Conservation (phyloP, 1,284 basidiomycete genomes). For the Phellopilus nigrolimitatus region DNA sequence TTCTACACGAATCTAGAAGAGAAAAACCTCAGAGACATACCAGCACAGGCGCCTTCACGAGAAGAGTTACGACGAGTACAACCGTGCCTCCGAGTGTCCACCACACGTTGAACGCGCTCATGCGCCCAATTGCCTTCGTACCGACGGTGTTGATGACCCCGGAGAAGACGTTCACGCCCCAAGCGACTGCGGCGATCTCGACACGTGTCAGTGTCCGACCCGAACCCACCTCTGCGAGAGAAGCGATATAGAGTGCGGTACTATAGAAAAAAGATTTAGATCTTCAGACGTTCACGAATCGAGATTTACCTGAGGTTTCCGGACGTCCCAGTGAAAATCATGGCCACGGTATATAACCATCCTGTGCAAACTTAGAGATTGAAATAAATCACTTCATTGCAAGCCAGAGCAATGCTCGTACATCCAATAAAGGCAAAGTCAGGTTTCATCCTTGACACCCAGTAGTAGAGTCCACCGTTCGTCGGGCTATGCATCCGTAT, state of each 20-base stretch:
- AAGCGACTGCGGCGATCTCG: slow-evolving; percentile 51
- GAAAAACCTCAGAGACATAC: slow-evolving; percentile 27
- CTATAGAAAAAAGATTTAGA: no score
- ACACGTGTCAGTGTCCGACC: slow-evolving; percentile 42
- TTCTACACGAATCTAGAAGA: not conserved
- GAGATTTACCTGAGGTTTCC: slow-evolving; percentile 47
- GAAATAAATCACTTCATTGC: slow-evolving; percentile 6
- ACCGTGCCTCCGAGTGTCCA: slow-evolving; percentile 60
- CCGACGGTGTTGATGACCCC: slow-evolving; percentile 52
- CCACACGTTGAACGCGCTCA: slow-evolving; percentile 56
- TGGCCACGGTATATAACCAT: slow-evolving; percentile 57
- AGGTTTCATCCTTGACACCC: slow-evolving; percentile 62
- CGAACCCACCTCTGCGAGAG: slow-evolving; percentile 46
- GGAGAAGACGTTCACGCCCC: slow-evolving; percentile 52
- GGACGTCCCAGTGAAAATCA: slow-evolving; percentile 58
- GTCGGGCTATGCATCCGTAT: slow-evolving; percentile 38
- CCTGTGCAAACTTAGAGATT: slow-evolving; percentile 44
- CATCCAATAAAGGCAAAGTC: slow-evolving; percentile 51
- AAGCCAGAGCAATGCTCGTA: slow-evolving; percentile 28
- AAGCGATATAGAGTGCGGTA: slow-evolving; percentile 51
- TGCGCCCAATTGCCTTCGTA: slow-evolving; percentile 51
- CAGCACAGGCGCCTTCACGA: slow-evolving; percentile 52
- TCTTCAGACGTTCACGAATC: no score
- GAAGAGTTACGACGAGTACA: slow-evolving; percentile 48
- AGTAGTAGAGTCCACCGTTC: slow-evolving; percentile 57